Percentiles rank a stretch among this genome's conserved stretches.
phyloP scores from a whole-genome alignment of 495 filamentous ascomycete genomes.

The Penicillium subrubescens region DNA sequence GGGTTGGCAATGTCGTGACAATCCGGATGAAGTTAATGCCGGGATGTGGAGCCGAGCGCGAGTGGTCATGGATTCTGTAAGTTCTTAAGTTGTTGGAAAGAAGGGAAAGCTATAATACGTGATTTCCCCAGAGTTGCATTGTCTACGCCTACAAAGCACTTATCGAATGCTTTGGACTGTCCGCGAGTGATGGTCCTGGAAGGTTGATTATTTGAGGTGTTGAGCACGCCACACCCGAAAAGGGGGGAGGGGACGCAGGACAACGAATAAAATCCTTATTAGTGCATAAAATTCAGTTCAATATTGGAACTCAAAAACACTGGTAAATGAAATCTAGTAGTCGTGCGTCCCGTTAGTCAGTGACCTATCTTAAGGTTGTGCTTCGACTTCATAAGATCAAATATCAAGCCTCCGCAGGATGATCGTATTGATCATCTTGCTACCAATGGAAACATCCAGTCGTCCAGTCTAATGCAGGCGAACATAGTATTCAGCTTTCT shows the following conservation, averaged over 20 bases:
- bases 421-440: background rate
- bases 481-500: too few species aligned
- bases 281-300: too few species aligned
- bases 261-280: too few species aligned
- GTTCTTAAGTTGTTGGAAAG: background rate
- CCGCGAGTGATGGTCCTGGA: background rate
- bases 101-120: background rate
- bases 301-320: too few species aligned
- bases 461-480: too few species aligned
- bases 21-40: constrained; percentile 5
- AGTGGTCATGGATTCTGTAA: too few species aligned
- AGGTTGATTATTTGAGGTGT: background rate
- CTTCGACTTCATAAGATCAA: background rate
- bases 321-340: too few species aligned
- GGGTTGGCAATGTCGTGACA: background rate
- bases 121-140: too few species aligned
- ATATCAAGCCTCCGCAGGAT: background rate
- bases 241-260: too few species aligned
- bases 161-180: background rate
- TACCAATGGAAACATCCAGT: too few species aligned
- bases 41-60: background rate
- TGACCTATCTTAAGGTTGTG: background rate
- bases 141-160: too few species aligned
- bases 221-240: background rate
- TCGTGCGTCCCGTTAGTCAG: too few species aligned